Evolutionary conservation across 2,329 filamentous ascomycete species (phyloP).

Genomic region (Neopestalotiopsis sp.): DNA sequence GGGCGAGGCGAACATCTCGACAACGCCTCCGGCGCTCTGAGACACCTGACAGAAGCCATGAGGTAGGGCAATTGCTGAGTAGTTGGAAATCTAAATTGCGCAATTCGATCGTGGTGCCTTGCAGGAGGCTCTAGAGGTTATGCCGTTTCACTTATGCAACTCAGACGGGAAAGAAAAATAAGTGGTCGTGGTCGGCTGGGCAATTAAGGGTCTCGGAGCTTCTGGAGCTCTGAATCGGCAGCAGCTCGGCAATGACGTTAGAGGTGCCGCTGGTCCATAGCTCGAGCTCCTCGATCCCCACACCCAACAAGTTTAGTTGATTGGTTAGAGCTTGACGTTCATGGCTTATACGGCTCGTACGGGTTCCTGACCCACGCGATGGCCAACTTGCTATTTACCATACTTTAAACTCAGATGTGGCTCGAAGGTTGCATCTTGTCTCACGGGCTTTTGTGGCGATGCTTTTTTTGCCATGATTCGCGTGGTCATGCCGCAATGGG

Average conservation of each 20-base stretch:
- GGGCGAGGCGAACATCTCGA: slow-evolving; percentile 10
- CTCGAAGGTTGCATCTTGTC: neutral
- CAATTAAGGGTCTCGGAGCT: slow-evolving; percentile 9
- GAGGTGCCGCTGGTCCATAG: neutral
- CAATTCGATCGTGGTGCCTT: neutral
- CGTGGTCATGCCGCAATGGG: neutral
- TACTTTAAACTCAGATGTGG: neutral
- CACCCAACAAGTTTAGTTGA: neutral
- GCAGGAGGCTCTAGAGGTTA: neutral
- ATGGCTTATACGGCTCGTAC: neutral
- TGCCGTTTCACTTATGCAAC: neutral
- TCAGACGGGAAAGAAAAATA: neutral
- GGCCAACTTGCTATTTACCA: neutral
- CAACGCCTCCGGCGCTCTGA: neutral
- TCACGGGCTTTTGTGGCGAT: neutral
- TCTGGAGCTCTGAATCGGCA: neutral
- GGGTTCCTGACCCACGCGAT: neutral
- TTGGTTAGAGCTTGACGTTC: slow-evolving; percentile 1
- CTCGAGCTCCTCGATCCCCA: neutral
- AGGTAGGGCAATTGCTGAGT: neutral
- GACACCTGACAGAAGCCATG: slow-evolving; percentile 16
- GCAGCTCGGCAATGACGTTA: slow-evolving; percentile 24
- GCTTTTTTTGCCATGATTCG: neutral
- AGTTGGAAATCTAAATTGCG: neutral
- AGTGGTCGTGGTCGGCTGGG: neutral